A percentile compares a stretch with the other conserved stretches of the same genome.
These are phyloP conservation scores for Trichoderma afroharzianum DNA, from an alignment of 2,329 filamentous ascomycete species.

Conservation along the genomic window DNA sequence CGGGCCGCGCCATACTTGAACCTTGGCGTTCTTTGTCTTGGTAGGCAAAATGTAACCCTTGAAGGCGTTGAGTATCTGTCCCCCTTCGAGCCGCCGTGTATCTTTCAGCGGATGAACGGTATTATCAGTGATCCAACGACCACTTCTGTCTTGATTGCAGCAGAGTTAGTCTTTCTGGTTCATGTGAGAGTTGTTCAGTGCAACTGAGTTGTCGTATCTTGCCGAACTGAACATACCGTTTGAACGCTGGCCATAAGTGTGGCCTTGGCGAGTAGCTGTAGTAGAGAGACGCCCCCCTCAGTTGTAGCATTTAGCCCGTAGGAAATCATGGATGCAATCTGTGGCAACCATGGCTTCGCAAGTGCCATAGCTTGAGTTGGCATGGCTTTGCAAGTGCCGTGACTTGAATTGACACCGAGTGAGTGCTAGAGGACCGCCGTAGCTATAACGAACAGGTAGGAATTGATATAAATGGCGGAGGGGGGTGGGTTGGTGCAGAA, in stretches of 20 bases:
- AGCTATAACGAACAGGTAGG: background rate
- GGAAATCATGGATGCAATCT: background rate
- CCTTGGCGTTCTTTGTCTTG: background rate
- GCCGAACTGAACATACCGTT: too few relatives aligned
- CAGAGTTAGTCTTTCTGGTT: background rate
- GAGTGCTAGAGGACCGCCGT: background rate
- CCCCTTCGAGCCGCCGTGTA: constrained; percentile 12
- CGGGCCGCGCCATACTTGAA: background rate
- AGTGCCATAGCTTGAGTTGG: background rate
- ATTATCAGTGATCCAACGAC: constrained; percentile 6
- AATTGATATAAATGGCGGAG: background rate
- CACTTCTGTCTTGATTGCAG: background rate
- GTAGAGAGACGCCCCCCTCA: background rate
- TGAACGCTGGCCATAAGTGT: too few relatives aligned
- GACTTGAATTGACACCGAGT: background rate
- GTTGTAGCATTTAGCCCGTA: background rate
- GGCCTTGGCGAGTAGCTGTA: too few relatives aligned
- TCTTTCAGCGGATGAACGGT: constrained; percentile 16
- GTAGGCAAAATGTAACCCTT: background rate
- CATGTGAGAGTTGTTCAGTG: background rate
- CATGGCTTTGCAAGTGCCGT: background rate
- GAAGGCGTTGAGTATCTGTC: background rate
- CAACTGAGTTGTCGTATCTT: too few relatives aligned
- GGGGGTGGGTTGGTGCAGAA: background rate
- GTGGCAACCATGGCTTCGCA: background rate